phyloP scores from a whole-genome alignment of 495 filamentous ascomycete genomes.

The Penicillium canariense region DNA sequence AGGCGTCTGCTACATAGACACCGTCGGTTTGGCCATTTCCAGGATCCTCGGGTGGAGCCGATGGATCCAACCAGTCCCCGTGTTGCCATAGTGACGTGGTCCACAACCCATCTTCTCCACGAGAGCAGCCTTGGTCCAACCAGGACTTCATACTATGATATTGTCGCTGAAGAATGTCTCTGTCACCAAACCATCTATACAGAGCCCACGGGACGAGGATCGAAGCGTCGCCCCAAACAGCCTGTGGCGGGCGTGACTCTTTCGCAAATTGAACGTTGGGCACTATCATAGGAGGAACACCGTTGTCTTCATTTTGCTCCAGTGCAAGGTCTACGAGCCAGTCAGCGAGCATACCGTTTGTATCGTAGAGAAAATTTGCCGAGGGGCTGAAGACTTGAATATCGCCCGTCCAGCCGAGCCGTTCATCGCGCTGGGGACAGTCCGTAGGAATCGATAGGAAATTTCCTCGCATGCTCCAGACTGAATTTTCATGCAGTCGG shows the following conservation, averaged over 20 bases:
- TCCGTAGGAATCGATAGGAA: slow-evolving; percentile 55
- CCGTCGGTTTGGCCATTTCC: slow-evolving; percentile 41
- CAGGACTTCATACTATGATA: slow-evolving; percentile 45
- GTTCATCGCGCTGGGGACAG: slow-evolving; percentile 56
- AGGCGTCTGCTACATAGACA: slow-evolving; percentile 50
- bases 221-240: slow-evolving; percentile 50
- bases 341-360: slow-evolving; percentile 41
- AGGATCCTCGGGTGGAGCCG: slow-evolving; percentile 43
- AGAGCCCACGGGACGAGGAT: slow-evolving; percentile 47
- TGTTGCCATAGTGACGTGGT: slow-evolving; percentile 37
- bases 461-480: slow-evolving; percentile 54
- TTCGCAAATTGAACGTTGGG: slow-evolving; percentile 25
- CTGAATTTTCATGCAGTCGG: slow-evolving; percentile 47
- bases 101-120: slow-evolving; percentile 41
- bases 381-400: slow-evolving; percentile 48
- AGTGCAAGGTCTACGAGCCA: slow-evolving; percentile 46
- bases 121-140: slow-evolving; percentile 46
- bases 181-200: slow-evolving; percentile 45
- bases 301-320: slow-evolving; percentile 33
- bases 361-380: slow-evolving; percentile 50
- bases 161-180: slow-evolving; percentile 38
- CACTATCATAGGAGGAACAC: slow-evolving; percentile 34
- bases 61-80: slow-evolving; percentile 57
- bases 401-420: slow-evolving; percentile 57
- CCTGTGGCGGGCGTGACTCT: slow-evolving; percentile 25